Base-by-base conservation (phyloP, 2,329 filamentous ascomycete species). In the Apiospora kogelbergensis region DNA sequence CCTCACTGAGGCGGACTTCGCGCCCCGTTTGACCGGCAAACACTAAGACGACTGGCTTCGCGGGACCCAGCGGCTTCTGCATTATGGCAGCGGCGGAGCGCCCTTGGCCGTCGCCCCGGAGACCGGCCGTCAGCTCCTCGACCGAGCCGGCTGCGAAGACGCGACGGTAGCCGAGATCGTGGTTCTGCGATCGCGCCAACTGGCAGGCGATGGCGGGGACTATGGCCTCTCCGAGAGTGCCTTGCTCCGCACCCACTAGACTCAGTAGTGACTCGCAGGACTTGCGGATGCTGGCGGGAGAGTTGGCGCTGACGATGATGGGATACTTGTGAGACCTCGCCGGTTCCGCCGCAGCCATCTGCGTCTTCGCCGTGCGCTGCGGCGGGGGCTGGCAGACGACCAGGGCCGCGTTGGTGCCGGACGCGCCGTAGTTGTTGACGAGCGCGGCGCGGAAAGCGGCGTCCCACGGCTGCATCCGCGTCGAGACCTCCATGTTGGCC, bases 391-490 rank as follows among this genome's bases (percentile, higher is more conserved):
- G 66, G 37, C 63, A 63, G 20, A 67, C 30, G 10, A 73, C 44
- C 20, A 72, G 22, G 17, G 71, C 70, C 6, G 72, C 70, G 44
- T 73, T 73, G 20, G 66, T 69, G 6, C 72, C 72, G 6, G 70
- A 65, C 1, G 72, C 72, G 1, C 72, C 72, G 40, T 73, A 73
- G 26, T 72, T 73, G 45, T 68, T 69, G 1, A 73, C 53, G 2
- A 70, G 60, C 20, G 72, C 69, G 1, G 42, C 64, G 13, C 24
- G 24, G 64, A 66, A 66, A 6, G 24, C 6, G 1, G 6, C 26
- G 1, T 66, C 42, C 64, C 64, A 66, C 5, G 41, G 15, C 26
- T 6, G 13, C 22, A 37, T 10, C 4, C 11, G 13, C 42, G 22
- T 44, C 13, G 64, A 2, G 1, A 66, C 20, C 15, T 44, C 26